Base-by-base conservation (phyloP, 2,329 filamentous ascomycete genomes). In the Pleochaeta shiraiana region DNA sequence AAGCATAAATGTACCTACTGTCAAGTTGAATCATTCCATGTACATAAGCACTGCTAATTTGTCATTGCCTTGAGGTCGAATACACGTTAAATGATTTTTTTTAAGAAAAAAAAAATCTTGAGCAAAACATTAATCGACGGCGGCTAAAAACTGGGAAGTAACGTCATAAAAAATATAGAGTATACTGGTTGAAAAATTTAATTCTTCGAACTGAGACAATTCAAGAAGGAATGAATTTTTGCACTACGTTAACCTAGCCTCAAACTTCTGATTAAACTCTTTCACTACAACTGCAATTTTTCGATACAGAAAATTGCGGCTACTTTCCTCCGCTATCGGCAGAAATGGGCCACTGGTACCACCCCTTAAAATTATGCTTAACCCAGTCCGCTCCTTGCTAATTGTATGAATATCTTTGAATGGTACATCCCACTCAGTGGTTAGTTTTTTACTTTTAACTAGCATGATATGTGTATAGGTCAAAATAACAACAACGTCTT, bases 401-500 rank as follows among this genome's bases (percentile, higher is more conserved):
- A 98, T 97, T 0, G 91, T 97, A 78, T 97, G 91, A 24, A 98
- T 84, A 73, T 98, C 93, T 72, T 93, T 96, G 68, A 98, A 79
- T 30, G 90, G 88, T 12, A 97, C 90, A 71, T 98, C 93, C 93
- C 93, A 98, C 75, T 97, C 92, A 21, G 85, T 91, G 64, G 83
- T 85, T 71, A 98, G 79, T 72, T 87, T 86, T 77, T 90, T 87
- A 63, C 88, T 90, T 69, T 90, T 83, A 67, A 98, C 88, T 65
- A 97, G 83, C 79, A 98, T 83, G 73, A 98, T 95, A 3, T 89
- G 83, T 68, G 83, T 81, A 73, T 88, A 93, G 11, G 88, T 96
- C 66, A 98, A 81, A 83, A 97, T 89, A 60, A 91, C 86, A 65
- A 92, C 84, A 79, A 90, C 87, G 73, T 95, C 91, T 73, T 93